Evolutionary conservation across 148 eudicot genomes (phyloP).

Genomic region (Camellia japonica): DNA sequence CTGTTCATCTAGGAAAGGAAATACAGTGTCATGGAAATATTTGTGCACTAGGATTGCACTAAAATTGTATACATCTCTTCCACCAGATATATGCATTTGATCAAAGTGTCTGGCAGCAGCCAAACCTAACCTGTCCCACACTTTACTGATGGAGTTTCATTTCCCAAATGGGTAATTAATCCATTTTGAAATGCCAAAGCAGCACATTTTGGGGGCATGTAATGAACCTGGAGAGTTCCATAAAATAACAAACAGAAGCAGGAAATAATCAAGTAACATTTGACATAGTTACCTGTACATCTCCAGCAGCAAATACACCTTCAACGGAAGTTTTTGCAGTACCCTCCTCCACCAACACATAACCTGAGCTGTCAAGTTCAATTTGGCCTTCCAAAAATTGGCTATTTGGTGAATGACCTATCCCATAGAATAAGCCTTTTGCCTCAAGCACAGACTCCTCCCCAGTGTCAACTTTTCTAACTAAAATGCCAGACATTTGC

Average conservation of each 20-base stretch:
- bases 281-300: slow-evolving; percentile 71
- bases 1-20: neutral
- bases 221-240: neutral
- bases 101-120: neutral
- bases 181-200: neutral
- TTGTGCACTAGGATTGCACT: neutral
- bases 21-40: neutral
- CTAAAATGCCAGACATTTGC: slow-evolving; percentile 88
- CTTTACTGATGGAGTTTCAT: neutral
- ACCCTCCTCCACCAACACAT: slow-evolving; percentile 79
- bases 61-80: neutral
- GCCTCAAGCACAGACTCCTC: slow-evolving; percentile 88
- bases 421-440: slow-evolving; percentile 90
- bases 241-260: neutral
- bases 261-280: neutral
- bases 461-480: slow-evolving; percentile 63
- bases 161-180: neutral
- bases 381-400: slow-evolving; percentile 83
- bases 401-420: slow-evolving; percentile 97
- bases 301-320: slow-evolving; percentile 97
- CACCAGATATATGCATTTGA: neutral
- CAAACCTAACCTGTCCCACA: neutral
- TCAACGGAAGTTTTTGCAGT: slow-evolving; percentile 73
- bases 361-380: slow-evolving; percentile 77
- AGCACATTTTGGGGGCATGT: neutral